A percentile compares a stretch with the other conserved stretches of the same genome.
phyloP scores from a whole-genome alignment of 331 rosid genomes.

The Acacia pycnantha region DNA sequence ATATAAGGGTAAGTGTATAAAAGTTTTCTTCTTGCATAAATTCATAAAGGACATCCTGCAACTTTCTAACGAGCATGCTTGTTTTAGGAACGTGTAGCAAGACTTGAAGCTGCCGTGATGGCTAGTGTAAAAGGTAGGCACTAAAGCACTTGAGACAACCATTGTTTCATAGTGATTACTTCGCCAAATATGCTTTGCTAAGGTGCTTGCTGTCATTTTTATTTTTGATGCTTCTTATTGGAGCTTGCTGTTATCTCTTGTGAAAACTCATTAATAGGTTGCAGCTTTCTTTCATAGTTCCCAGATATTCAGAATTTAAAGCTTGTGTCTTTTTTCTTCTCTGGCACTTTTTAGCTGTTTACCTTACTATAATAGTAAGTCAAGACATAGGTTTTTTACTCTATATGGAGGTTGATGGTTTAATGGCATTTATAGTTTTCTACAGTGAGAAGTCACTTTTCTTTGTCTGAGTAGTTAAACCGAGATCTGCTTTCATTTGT shows the following conservation, averaged over 20 bases:
- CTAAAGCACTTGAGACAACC: constrained; percentile 10
- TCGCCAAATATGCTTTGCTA: background rate
- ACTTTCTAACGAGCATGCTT: constrained; percentile 28
- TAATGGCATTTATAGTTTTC: background rate
- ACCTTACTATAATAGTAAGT: background rate
- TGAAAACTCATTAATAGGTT: background rate
- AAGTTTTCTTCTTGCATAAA: background rate
- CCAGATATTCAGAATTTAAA: background rate
- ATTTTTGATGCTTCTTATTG: background rate
- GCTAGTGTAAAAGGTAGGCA: constrained; percentile 52
- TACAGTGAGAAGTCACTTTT: background rate
- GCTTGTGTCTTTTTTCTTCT: background rate
- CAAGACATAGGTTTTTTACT: background rate
- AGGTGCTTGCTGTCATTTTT: background rate
- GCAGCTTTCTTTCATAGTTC: background rate
- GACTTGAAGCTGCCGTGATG: constrained; percentile 78
- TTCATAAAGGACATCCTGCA: constrained; percentile 15
- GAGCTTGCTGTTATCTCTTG: background rate
- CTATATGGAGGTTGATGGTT: background rate
- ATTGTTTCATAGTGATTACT: background rate
- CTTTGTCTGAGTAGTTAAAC: background rate
- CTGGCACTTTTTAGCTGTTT: background rate
- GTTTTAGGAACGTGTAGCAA: constrained; percentile 64
- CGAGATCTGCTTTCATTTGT: background rate
- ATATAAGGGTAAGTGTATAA: background rate